Conservation (phyloP, 257 asterid species). For the Mentha longifolia region DNA sequence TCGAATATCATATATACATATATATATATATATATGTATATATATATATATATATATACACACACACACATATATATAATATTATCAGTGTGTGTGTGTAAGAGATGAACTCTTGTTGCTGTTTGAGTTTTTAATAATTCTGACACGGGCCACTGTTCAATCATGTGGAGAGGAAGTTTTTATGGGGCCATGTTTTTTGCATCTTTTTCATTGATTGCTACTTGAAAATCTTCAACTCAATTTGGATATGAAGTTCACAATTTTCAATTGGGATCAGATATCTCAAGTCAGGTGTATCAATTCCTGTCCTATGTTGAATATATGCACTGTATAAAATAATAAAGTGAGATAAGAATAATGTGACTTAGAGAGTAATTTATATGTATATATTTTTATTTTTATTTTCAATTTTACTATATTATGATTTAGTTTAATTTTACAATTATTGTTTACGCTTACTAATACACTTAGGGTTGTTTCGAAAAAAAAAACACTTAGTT, state of each 20-base stretch:
- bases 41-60: background rate
- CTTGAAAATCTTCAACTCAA: background rate
- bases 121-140: slow-evolving; percentile 31
- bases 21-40: background rate
- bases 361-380: no score
- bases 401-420: no score
- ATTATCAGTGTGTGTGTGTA: background rate
- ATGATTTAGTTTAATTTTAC: no score
- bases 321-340: no score
- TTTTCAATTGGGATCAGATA: background rate
- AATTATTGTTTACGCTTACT: no score
- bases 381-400: no score
- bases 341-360: no score
- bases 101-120: slow-evolving; percentile 16
- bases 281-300: no score
- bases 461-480: no score
- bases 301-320: no score
- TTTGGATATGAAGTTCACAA: background rate
- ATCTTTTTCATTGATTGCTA: background rate
- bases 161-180: slow-evolving; percentile 35
- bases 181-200: slow-evolving; percentile 12
- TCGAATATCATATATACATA: background rate
- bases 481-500: no score
- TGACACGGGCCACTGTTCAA: slow-evolving; percentile 38
- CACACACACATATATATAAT: no score